phyloP scores from a whole-genome alignment of 108 stramenopile species.

The Nitzschia sp. region DNA sequence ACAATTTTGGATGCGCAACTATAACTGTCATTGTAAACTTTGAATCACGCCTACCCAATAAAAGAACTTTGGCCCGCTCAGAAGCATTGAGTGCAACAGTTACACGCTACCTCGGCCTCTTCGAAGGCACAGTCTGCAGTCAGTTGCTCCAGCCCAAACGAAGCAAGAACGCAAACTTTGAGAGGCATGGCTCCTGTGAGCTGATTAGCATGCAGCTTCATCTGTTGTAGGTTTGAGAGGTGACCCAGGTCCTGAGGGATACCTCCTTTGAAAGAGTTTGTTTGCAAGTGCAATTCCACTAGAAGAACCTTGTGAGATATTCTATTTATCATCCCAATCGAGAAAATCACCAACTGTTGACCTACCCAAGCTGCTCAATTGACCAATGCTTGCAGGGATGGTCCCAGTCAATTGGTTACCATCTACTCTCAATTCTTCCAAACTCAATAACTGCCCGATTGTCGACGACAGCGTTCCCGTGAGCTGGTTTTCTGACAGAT shows the following conservation, averaged over 20 bases:
- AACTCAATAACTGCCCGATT: background rate
- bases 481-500: constrained; percentile 11
- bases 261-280: constrained; percentile 10
- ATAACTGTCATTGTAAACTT: too few species aligned
- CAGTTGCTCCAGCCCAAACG: constrained; percentile 5
- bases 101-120: background rate
- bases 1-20: background rate
- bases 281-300: constrained; percentile 14
- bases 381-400: constrained; percentile 7
- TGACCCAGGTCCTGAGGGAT: constrained; percentile 8
- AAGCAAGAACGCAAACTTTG: constrained; percentile 10
- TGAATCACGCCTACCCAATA: too few species aligned
- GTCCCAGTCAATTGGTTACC: constrained; percentile 6
- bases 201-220: constrained; percentile 13
- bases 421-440: constrained; percentile 5
- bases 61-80: background rate
- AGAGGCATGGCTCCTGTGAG: constrained; percentile 6
- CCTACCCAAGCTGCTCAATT: constrained; percentile 12
- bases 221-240: background rate
- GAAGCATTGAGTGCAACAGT: constrained; percentile 23
- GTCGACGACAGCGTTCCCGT: constrained; percentile 6
- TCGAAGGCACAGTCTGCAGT: constrained; percentile 13
- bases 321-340: too few species aligned
- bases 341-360: background rate
- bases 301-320: background rate